Evolutionary conservation across 2,329 filamentous ascomycete genomes (phyloP), one percentile per base, ranked within the genome.

Genomic region (Claviceps pazoutovae): DNA sequence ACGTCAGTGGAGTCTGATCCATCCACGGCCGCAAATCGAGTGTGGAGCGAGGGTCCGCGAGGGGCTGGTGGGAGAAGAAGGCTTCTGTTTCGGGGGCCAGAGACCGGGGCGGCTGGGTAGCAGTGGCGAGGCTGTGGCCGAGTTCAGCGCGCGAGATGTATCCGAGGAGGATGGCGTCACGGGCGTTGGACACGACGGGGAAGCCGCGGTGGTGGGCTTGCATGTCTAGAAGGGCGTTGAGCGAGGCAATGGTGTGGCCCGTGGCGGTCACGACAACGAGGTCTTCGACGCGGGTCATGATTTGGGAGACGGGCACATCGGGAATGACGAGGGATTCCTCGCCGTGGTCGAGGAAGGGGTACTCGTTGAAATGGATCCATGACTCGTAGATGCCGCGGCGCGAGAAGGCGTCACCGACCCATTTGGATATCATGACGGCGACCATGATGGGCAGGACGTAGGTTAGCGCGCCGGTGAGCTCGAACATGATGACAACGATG

Each of bases 381-480:
- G 86, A 85, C 66, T 98, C 93, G 71, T 98, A 98, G 67, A 98
- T 97, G 57, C 93, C 89, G 48, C 85, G 82, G 52, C 88, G 87
- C 26, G 88, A 89, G 66, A 98, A 90, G 48, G 89, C 91, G 66
- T 98, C 93, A 61, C 90, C 93, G 26, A 95, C 88, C 93, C 93
- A 98, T 71, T 98, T 98, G 56, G 87, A 87, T 45, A 97, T 77
- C 90, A 98, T 95, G 62, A 98, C 93, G 44, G 90, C 89, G 57
- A 98, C 87, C 93, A 98, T 98, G 67, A 97, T 98, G 51, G 93
- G 93, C 7, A 98, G 80, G 48, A 98, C 91, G 64, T 97, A 97
- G 1, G 89, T 95, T 30, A 98, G 76, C 1, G 93, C 93, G 50
- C 93, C 93, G 0, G 93, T 98, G 52, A 98, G 82, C 71, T 98